Evolutionary conservation across 2,329 filamentous ascomycete genomes (phyloP), one percentile per base, ranked within the genome.

Genomic region (Claviceps sp.): DNA sequence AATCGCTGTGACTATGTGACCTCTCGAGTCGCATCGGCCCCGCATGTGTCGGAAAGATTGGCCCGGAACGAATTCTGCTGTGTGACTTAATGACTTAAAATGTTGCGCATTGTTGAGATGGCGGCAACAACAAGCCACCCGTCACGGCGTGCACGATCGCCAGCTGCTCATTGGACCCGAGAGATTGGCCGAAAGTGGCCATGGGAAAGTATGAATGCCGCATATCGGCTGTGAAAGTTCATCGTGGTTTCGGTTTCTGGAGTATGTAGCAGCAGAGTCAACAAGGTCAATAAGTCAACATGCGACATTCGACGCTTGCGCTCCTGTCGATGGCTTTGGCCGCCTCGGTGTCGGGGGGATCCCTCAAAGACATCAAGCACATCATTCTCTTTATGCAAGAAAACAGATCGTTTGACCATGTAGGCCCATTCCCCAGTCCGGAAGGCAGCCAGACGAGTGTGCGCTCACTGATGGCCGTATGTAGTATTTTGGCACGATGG

Each of bases 311-410:
- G 22, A 20, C 48, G 14, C 26, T 39, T n/a, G 16, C 49, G 34
- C 22, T 52, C 38, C 36, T 13, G 20, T 46, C 51, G 44, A 22
- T 63, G 55, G 57, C 56, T 47, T 56, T 57, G 43, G n/a, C n/a
- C n/a, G 53, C 52, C 47, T 40, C 59, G 23, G 56, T 54, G 4
- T 53, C 53, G 5, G 69, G 66, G 5, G 67, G 65, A 4, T 72
- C 71, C 3, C 63, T 76, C 40, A 66, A 66, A 29, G 74, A 78
- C 51, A 72, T 79, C 53, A 71, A 78, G 50, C 76, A 79, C 68
- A 75, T 78, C 36, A 67, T 79, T n/a, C 69, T 79, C 39, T 76
- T 78, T 57, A 79, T 78, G 76, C 74, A 78, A 57, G 74, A 66
- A 50, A 66, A 66, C 45, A 55, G 64, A 17, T 64, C 64, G 1